phyloP scores from a whole-genome alignment of 2,329 filamentous ascomycete genomes.

The Ophiognomonia clavigignenti-juglandacearum region DNA sequence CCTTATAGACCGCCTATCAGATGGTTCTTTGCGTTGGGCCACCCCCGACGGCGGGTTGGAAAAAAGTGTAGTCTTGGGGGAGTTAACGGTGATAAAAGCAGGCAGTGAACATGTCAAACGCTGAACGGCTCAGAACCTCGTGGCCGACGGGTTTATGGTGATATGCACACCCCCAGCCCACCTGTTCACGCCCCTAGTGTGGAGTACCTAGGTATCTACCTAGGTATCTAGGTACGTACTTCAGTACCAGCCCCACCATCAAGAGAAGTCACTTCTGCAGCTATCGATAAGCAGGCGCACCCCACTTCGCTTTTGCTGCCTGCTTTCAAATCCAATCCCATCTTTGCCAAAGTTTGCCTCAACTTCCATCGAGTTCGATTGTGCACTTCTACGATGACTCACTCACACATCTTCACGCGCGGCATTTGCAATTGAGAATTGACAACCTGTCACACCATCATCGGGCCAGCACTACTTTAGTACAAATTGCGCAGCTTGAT shows the following conservation, averaged over 20 bases:
- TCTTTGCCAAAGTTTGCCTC: not conserved
- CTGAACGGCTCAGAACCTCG: too few relatives aligned
- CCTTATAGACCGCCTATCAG: too few relatives aligned
- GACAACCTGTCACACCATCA: not conserved
- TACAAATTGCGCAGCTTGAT: too few relatives aligned
- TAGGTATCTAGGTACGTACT: not conserved
- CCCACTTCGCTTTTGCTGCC: not conserved
- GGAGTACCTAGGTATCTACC: not conserved
- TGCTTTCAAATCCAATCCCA: not conserved
- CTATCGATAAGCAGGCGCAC: not conserved
- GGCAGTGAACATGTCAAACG: too few relatives aligned
- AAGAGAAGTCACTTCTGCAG: not conserved
- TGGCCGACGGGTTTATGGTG: too few relatives aligned
- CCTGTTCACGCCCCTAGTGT: not conserved
- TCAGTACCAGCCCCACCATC: not conserved
- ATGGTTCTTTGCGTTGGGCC: too few relatives aligned
- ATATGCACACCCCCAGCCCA: not conserved
- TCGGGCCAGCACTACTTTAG: not conserved
- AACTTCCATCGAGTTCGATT: not conserved
- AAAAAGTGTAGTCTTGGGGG: too few relatives aligned
- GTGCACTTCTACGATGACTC: not conserved
- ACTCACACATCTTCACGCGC: not conserved
- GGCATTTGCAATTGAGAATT: not conserved
- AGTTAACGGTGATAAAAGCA: too few relatives aligned
- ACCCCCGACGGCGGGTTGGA: too few relatives aligned